Conservation (phyloP, 208 protist genomes). For the Crithidia expoeki region DNA sequence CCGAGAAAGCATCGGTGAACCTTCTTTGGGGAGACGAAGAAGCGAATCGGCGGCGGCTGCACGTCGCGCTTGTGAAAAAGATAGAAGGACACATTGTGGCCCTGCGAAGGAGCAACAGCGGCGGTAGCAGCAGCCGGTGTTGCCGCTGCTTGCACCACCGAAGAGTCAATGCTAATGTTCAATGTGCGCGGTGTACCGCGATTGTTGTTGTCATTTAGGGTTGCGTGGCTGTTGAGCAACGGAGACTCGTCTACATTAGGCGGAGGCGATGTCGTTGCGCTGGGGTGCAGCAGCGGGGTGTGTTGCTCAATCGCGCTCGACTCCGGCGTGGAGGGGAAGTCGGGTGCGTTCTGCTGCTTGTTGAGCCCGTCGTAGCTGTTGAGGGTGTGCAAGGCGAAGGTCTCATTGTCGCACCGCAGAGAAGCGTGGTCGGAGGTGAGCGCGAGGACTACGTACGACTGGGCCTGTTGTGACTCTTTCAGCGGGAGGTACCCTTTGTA, state of each 20-base stretch:
- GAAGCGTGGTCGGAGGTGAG: constrained; percentile 15
- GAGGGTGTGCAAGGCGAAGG: not conserved
- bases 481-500: constrained; percentile 80
- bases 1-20: constrained; percentile 72
- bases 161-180: constrained; percentile 25
- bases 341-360: not conserved
- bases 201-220: constrained; percentile 17
- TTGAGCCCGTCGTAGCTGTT: constrained; percentile 8
- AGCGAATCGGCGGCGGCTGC: constrained; percentile 68
- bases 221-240: not conserved
- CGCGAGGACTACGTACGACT: constrained; percentile 68
- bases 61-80: constrained; percentile 75
- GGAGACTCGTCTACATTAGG: constrained; percentile 12
- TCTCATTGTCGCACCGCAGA: constrained; percentile 21
- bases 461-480: constrained; percentile 43
- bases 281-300: constrained; percentile 4
- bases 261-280: not conserved
- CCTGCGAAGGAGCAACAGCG: not conserved
- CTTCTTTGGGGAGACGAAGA: constrained; percentile 65
- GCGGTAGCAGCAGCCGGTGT: not conserved
- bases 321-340: constrained; percentile 16
- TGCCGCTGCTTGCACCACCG: not conserved
- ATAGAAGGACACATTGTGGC: constrained; percentile 47
- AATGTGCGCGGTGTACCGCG: constrained; percentile 3
- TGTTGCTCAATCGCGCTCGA: not conserved